Evolutionary conservation across 768 basidiomycete genomes (phyloP), one percentile per base, ranked within the genome.

Genomic region (Udeniomyces megalosporus): DNA sequence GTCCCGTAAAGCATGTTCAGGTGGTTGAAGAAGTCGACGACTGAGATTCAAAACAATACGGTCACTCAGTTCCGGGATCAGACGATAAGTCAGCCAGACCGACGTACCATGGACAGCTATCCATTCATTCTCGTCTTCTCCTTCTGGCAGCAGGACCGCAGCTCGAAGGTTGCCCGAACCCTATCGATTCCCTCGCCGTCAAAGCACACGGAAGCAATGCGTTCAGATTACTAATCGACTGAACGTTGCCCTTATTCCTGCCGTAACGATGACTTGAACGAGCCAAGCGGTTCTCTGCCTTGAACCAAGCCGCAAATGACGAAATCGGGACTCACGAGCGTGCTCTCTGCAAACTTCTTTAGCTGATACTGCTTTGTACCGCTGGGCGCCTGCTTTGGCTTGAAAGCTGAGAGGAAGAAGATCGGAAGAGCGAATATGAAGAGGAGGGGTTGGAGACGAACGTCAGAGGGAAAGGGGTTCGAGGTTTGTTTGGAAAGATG

Each of bases 11-110:
- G 77, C 95, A 99, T 99, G 73, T 99, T 99, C 67, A 99, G 76
- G 71, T 99, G 95, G 71, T 97, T 99, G 80, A 97, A 99, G 76
- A 99, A 99, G 74, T 99, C 95, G 64, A 97, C 93, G 32, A 90
- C 95, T 99, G 68, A 20, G 5, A 2, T 53, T 28, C 15, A 22
- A 29, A 8, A 42, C 10, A 42, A 42, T 17, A 42, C 38, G 38
- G 38, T 42, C 38, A 42, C n/a, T n/a, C n/a, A n/a, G n/a, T n/a
- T n/a, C n/a, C n/a, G n/a, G n/a, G n/a, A n/a, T n/a, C n/a, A n/a
- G n/a, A n/a, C n/a, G n/a, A n/a, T n/a, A n/a, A n/a, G n/a, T n/a
- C n/a, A n/a, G n/a, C n/a, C n/a, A n/a, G n/a, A 42, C 45, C 20
- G 7, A 73, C 82, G 62, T 67, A 95, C 95, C 88, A 71, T 99